These are phyloP conservation scores for Wickerhamiella shivajii DNA, from an alignment of 805 yeast species.

Conservation along the genomic window DNA sequence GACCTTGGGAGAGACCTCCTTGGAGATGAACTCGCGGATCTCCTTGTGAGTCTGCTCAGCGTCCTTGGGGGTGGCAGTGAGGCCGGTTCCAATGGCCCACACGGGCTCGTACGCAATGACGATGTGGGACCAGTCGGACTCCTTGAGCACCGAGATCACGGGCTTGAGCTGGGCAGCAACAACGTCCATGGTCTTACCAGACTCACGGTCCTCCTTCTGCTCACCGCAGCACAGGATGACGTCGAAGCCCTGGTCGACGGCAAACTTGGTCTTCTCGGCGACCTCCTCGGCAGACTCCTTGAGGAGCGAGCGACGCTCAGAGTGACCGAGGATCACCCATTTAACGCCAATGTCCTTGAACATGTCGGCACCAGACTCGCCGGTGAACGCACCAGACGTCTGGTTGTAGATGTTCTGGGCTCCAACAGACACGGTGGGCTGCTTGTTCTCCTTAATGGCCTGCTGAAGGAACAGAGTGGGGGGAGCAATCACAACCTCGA, in stretches of 20 bases:
- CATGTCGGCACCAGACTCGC: slow-evolving; percentile 83
- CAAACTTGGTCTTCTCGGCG: slow-evolving; percentile 89
- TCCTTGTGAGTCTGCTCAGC: slow-evolving; percentile 90
- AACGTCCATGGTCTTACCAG: slow-evolving; percentile 72
- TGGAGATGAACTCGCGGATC: slow-evolving; percentile 70
- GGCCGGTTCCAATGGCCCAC: slow-evolving; percentile 99
- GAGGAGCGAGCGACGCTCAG: slow-evolving; percentile 93
- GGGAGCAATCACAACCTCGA: slow-evolving; percentile 91
- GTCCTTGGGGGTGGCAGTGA: slow-evolving; percentile 96
- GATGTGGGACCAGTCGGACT: slow-evolving; percentile 72
- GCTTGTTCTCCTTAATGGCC: slow-evolving; percentile 55
- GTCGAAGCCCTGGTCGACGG: slow-evolving; percentile 73
- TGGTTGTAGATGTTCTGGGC: slow-evolving; percentile 86
- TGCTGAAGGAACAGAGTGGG: slow-evolving; percentile 84
- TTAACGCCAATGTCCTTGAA: slow-evolving; percentile 81
- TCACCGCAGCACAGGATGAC: slow-evolving; percentile 98
- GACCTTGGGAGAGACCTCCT: slow-evolving; percentile 60
- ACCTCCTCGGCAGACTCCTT: slow-evolving; percentile 80
- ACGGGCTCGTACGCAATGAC: slow-evolving; percentile 99
- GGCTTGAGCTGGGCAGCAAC: slow-evolving; percentile 84
- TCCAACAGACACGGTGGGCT: slow-evolving; percentile 57
- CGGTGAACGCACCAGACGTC: slow-evolving; percentile 94
- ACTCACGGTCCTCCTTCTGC: slow-evolving; percentile 87
- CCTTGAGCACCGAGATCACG: slow-evolving; percentile 53
- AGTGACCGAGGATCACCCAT: slow-evolving; percentile 96